phyloP scores from a whole-genome alignment of 2,329 filamentous ascomycete species.

The Hypoxylon sp. region DNA sequence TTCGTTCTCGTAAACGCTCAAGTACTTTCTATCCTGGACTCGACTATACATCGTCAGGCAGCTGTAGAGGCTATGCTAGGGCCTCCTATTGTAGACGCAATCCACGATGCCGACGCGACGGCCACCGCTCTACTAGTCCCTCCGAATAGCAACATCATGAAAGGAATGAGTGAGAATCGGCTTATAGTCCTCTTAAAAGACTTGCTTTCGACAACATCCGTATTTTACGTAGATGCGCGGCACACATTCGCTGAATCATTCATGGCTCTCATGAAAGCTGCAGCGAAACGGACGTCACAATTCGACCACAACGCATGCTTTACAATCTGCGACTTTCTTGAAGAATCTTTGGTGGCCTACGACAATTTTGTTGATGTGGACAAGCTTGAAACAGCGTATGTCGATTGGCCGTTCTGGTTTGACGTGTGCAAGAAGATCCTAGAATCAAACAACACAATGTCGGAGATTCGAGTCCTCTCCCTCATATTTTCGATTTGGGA shows the following conservation, averaged over 20 bases:
- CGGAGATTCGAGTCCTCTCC: conserved; percentile 86
- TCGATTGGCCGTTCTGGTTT: conserved; percentile 90
- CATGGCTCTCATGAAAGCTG: conserved; percentile 78
- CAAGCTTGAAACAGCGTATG: conserved; percentile 59
- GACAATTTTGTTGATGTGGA: conserved; percentile 63
- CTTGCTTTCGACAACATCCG: conserved; percentile 71
- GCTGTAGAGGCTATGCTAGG: conserved; percentile 63
- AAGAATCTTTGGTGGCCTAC: conserved; percentile 80
- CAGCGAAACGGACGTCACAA: conserved; percentile 80
- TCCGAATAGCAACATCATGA: conserved; percentile 75
- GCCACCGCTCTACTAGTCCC: conserved; percentile 74
- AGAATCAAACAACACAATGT: conserved; percentile 88
- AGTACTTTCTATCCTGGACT: conserved; percentile 82
- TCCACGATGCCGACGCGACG: conserved; percentile 74
- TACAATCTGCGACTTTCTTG: conserved; percentile 90
- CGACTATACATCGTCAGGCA: conserved; percentile 84
- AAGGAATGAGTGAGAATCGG: conserved; percentile 90
- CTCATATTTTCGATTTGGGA: conserved; percentile 88
- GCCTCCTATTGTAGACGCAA: conserved; percentile 61
- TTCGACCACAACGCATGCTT: conserved; percentile 89
- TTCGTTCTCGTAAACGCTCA: conserved; percentile 87
- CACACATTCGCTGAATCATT: conserved; percentile 84
- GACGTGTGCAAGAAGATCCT: conserved; percentile 84
- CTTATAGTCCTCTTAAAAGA: conserved; percentile 86
- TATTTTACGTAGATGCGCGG: conserved; percentile 62